Conservation (phyloP, 2,329 filamentous ascomycete genomes). For the Penicillium paneum region DNA sequence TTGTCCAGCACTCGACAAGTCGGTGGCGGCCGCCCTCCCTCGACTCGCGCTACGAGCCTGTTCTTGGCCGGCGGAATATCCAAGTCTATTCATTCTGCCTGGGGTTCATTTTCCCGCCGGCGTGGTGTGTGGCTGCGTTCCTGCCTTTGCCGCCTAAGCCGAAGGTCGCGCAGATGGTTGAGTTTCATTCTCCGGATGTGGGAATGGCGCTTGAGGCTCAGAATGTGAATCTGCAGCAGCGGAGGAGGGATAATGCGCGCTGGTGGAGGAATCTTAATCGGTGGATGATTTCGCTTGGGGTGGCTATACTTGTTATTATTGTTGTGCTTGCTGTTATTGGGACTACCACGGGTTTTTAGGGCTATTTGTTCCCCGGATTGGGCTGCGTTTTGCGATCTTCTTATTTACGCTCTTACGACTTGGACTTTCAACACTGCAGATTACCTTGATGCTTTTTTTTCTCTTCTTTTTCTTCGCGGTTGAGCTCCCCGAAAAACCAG, state of each 20-base stretch:
- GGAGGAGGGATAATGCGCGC: conserved; percentile 56
- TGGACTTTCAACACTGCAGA: neutral
- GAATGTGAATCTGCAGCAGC: conserved; percentile 46
- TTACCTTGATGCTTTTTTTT: conserved; percentile 1
- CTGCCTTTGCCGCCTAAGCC: conserved; percentile 66
- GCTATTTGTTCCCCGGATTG: neutral
- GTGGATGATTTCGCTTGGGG: conserved; percentile 57
- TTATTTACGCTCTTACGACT: conserved; percentile 15
- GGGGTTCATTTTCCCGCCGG: conserved; percentile 75
- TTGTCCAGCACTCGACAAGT: conserved; percentile 52
- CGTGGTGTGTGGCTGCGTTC: conserved; percentile 76
- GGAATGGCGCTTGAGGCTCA: conserved; percentile 47
- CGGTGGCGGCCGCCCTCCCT: conserved; percentile 72
- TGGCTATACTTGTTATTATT: conserved; percentile 54
- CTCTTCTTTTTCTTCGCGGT: conserved; percentile 4
- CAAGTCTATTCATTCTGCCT: conserved; percentile 72
- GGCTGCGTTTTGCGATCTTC: neutral
- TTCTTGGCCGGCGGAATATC: conserved; percentile 65
- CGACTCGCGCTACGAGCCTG: conserved; percentile 60
- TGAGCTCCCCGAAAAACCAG: neutral
- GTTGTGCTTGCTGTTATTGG: conserved; percentile 33
- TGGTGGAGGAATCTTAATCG: conserved; percentile 65
- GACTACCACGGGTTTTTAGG: conserved; percentile 33
- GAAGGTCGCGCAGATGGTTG: conserved; percentile 49
- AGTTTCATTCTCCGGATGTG: conserved; percentile 35